Evolutionary conservation across 2,329 filamentous ascomycete genomes (phyloP).

Genomic region (Clonostachys rosea): DNA sequence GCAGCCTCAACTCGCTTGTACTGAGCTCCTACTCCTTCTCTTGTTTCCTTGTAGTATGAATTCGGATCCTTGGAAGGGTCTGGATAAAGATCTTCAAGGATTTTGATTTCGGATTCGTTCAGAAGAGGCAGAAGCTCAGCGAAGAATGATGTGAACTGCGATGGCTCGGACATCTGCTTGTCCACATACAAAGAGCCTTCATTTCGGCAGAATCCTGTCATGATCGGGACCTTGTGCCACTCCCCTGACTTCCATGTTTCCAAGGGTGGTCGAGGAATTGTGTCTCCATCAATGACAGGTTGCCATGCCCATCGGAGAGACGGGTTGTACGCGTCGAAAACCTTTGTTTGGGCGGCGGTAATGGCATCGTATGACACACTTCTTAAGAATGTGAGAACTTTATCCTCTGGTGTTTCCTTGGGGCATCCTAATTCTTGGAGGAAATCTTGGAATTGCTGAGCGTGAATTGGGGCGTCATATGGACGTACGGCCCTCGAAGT

Average conservation of each 20-base stretch:
- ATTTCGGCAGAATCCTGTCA: slow-evolving; percentile 67
- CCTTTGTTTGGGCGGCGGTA: slow-evolving; percentile 27
- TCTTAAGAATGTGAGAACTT: slow-evolving; percentile 44
- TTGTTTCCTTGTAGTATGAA: slow-evolving; percentile 31
- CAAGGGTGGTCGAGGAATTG: slow-evolving; percentile 55
- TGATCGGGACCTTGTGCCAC: slow-evolving; percentile 32
- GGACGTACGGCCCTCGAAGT: slow-evolving; percentile 48
- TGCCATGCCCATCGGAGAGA: slow-evolving; percentile 61
- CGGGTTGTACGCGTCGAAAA: slow-evolving; percentile 38
- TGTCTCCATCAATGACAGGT: slow-evolving; percentile 57
- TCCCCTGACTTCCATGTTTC: slow-evolving; percentile 40
- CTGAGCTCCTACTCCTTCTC: slow-evolving; percentile 36
- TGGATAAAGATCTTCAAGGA: slow-evolving; percentile 55
- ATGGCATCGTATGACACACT: slow-evolving; percentile 18
- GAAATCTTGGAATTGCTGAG: slow-evolving; percentile 42
- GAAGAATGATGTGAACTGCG: slow-evolving; percentile 58
- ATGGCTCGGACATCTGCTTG: slow-evolving; percentile 33
- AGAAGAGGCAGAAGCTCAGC: slow-evolving; percentile 53
- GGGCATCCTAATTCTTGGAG: slow-evolving; percentile 8
- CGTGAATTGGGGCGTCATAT: slow-evolving; percentile 53
- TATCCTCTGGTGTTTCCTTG: slow-evolving; percentile 2
- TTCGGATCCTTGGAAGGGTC: slow-evolving; percentile 34
- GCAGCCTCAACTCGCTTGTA: slow-evolving; percentile 50
- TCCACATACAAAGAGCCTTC: slow-evolving; percentile 65
- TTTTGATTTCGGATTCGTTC: slow-evolving; percentile 41